A percentile compares a stretch with the other conserved stretches of the same genome.
Evolutionary conservation across 306 rosid species (phyloP).

Genomic region (Abrus pulchellus): DNA sequence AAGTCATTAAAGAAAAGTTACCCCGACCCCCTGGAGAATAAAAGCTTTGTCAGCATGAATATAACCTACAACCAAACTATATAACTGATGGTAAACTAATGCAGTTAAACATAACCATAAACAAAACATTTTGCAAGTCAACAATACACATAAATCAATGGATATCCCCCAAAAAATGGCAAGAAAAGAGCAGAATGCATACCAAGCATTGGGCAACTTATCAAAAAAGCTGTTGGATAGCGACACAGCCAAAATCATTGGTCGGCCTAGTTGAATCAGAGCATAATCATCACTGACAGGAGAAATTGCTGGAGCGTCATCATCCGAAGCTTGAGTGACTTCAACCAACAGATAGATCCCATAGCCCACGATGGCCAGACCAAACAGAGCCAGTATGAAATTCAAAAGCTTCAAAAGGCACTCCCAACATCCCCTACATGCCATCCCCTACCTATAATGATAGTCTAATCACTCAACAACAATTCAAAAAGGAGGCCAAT

Average conservation of each 20-base stretch:
- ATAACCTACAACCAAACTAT: slow-evolving; percentile 16
- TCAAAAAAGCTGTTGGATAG: slow-evolving; percentile 65
- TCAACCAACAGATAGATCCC: slow-evolving; percentile 92
- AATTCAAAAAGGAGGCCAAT: slow-evolving; percentile 50
- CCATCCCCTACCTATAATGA: slow-evolving; percentile 70
- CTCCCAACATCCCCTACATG: slow-evolving; percentile 91
- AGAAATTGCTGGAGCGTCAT: slow-evolving; percentile 15
- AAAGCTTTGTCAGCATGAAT: neutral
- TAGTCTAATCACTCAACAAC: slow-evolving; percentile 52
- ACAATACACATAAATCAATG: neutral
- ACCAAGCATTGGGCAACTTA: slow-evolving; percentile 87
- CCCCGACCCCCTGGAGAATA: neutral
- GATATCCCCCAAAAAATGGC: neutral
- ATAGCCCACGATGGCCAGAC: slow-evolving; percentile 93
- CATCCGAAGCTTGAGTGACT: slow-evolving; percentile 52
- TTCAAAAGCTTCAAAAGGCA: slow-evolving; percentile 92
- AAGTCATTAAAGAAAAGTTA: slow-evolving; percentile 3
- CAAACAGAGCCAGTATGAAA: slow-evolving; percentile 79
- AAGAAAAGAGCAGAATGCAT: slow-evolving; percentile 50
- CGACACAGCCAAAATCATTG: slow-evolving; percentile 75
- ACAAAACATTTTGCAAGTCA: neutral
- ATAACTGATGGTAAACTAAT: slow-evolving; percentile 18
- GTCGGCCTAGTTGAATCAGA: slow-evolving; percentile 77
- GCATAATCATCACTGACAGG: slow-evolving; percentile 57
- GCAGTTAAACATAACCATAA: slow-evolving; percentile 6